Conservation (phyloP, 1,284 basidiomycete genomes). For the Gomphus sp. region DNA sequence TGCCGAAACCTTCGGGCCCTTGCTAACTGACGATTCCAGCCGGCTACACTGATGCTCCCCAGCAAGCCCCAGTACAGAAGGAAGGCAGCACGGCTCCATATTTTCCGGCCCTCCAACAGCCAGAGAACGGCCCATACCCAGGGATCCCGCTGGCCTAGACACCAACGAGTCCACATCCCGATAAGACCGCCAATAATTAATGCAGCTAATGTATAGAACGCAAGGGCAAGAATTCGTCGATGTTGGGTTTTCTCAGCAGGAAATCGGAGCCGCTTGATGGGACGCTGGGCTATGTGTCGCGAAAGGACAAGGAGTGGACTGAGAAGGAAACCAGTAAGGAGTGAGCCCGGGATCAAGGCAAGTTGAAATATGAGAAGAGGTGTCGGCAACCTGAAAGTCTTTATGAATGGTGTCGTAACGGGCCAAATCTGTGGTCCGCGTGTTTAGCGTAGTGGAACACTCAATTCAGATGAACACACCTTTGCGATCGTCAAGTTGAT, state of each 20-base stretch:
- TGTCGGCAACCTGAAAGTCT: constrained; percentile 89
- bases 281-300: constrained; percentile 85
- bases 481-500: constrained; percentile 73
- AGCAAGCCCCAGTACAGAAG: constrained; percentile 82
- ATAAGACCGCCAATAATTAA: constrained; percentile 81
- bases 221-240: constrained; percentile 76
- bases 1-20: constrained; percentile 61
- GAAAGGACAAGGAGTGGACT: constrained; percentile 91
- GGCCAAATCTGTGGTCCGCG: constrained; percentile 57
- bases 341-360: constrained; percentile 87
- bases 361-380: constrained; percentile 90
- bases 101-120: constrained; percentile 63
- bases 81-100: constrained; percentile 79
- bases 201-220: constrained; percentile 75
- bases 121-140: constrained; percentile 82
- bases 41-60: constrained; percentile 78
- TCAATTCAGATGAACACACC: constrained; percentile 34
- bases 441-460: neutral
- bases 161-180: constrained; percentile 89
- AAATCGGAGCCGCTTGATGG: constrained; percentile 81
- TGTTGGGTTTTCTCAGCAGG: constrained; percentile 84
- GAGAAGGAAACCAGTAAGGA: constrained; percentile 89
- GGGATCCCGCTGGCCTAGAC: constrained; percentile 76
- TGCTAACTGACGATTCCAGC: constrained; percentile 85
- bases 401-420: constrained; percentile 76